Conservation (phyloP, 495 filamentous ascomycete species). For the Xylaria longipes region DNA sequence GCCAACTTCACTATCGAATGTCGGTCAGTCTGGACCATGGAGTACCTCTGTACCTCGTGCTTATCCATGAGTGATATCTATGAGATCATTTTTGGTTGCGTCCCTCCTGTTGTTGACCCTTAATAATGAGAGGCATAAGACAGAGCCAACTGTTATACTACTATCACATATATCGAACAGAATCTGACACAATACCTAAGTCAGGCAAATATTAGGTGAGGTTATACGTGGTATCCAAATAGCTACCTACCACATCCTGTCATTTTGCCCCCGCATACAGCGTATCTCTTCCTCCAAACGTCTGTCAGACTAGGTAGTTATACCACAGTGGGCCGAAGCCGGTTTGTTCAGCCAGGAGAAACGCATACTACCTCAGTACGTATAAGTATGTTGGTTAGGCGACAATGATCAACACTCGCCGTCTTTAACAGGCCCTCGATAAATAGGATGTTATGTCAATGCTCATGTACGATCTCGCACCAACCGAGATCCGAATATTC, state of each 20-base stretch:
- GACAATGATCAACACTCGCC: not conserved
- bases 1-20: conserved; percentile 5
- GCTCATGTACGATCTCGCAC: not conserved
- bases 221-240: not conserved
- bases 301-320: not conserved
- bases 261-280: conserved; percentile 14
- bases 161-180: not conserved
- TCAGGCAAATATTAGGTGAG: conserved; percentile 4
- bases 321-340: not conserved
- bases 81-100: not conserved
- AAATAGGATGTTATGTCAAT: not conserved
- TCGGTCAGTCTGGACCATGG: conserved; percentile 6
- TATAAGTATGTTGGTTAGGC: not conserved
- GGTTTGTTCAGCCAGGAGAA: not conserved
- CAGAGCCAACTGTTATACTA: not conserved
- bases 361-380: not conserved
- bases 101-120: not conserved
- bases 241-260: not conserved
- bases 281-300: not conserved
- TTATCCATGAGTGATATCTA: not conserved
- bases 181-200: not conserved
- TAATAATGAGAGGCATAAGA: not conserved
- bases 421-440: not conserved
- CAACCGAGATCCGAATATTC: not conserved
- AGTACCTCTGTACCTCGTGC: conserved; percentile 5